Base-by-base conservation (phyloP, 768 basidiomycete genomes). In the Phlegmacium glaucopus region DNA sequence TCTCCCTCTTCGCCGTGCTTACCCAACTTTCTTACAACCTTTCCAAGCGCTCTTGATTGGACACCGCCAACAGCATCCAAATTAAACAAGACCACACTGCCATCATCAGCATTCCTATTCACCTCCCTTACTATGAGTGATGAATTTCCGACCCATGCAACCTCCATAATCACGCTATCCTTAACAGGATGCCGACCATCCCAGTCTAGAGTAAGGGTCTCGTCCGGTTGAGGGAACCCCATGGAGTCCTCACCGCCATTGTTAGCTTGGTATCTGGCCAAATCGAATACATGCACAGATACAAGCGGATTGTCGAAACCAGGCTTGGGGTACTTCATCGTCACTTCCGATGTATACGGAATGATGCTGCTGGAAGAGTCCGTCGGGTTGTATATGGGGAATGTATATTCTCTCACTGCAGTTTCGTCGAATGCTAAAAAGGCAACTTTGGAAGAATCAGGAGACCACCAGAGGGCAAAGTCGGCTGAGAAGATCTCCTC, bases 381-480 rank as follows among this genome's bases (percentile, higher is more conserved):
- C 0, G 85, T 83, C 12, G 92, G 91, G 58, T 97, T 97, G 69
- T 95, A 99, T 37, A 97, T 76, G 2, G 94, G 93, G 69, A 90
- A 91, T 32, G 75, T 78, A 68, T 82, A 99, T 58, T 88, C 88
- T 44, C 86, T 82, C 3, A 99, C 96, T 0, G 75, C 70, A 1
- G 90, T 87, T 69, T 98, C 95, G 61, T 99, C 92, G 51, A 91
- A 84, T 9, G 78, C 70, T 36, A 97, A 80, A 74, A 87, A 99
- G 1, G 94, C 92, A 37, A 99, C 52, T 50, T 81, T 83, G 15
- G 67, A 59, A 0, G 83, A 82, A 55, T 85, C 78, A 4, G 94
- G 95, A 9, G 89, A 87, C 87, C 90, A 98, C 93, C 93, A 98
- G 4, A 95, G 71, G 0, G 94, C 84, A 40, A 65, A 82, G 60